These are phyloP conservation scores for Puccinellia tenuiflora DNA, from an alignment of 176 grass and related monocot genomes.

Conservation along the genomic window DNA sequence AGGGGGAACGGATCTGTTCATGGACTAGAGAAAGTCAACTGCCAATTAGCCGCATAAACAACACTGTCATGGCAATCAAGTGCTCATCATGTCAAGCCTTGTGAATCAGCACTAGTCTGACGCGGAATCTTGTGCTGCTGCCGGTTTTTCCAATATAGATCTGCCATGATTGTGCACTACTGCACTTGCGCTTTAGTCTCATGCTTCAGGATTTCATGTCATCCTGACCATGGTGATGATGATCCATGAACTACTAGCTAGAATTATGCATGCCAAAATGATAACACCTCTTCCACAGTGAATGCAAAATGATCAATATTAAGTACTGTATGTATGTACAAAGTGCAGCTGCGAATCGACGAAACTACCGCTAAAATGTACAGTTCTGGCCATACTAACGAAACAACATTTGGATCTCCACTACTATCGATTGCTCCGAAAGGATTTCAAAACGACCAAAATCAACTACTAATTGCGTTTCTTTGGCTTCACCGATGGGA, in stretches of 20 bases:
- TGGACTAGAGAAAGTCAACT: background rate
- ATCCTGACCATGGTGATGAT: background rate
- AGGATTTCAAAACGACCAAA: background rate
- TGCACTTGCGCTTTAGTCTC: slow-evolving; percentile 8
- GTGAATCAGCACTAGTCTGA: background rate
- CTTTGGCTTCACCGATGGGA: background rate
- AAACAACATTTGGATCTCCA: background rate
- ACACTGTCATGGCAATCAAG: background rate
- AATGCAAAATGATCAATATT: background rate
- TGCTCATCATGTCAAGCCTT: slow-evolving; percentile 11
- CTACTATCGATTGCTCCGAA: background rate
- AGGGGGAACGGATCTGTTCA: slow-evolving; percentile 10
- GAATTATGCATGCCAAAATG: background rate
- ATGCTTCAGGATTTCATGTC: background rate
- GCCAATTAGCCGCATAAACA: slow-evolving; percentile 7
- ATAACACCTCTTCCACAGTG: background rate
- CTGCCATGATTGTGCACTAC: slow-evolving; percentile 30
- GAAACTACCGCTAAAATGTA: slow-evolving; percentile 30
- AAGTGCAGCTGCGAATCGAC: background rate
- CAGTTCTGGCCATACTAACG: background rate
- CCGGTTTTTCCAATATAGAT: slow-evolving; percentile 10
- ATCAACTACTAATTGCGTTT: background rate
- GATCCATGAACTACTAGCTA: background rate
- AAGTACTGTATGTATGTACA: slow-evolving; percentile 1
- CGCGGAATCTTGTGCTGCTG: slow-evolving; percentile 1